Evolutionary conservation across 768 basidiomycete species (phyloP).

Genomic region (Tricholoma terreum): DNA sequence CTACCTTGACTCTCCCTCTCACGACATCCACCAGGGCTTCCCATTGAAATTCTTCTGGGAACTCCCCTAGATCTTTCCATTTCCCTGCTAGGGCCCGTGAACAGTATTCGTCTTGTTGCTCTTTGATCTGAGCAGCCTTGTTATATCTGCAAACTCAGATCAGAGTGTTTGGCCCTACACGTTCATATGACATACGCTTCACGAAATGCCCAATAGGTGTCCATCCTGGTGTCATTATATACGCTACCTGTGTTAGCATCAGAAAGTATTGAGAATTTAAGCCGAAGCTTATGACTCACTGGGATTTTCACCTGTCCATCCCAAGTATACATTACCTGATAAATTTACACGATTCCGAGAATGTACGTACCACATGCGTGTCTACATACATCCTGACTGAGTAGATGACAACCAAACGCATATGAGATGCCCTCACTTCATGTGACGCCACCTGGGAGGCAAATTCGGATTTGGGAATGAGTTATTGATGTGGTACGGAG

Average conservation of each 20-base stretch:
- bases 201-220: conserved; percentile 66
- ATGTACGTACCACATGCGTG: conserved; percentile 54
- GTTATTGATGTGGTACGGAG: conserved; percentile 59
- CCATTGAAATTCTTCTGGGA: conserved; percentile 74
- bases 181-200: conserved; percentile 42
- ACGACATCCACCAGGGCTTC: conserved; percentile 77
- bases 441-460: conserved; percentile 68
- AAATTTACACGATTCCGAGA: background rate
- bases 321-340: background rate
- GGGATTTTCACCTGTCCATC: conserved; percentile 49
- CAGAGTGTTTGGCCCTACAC: conserved; percentile 11
- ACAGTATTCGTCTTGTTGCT: conserved; percentile 69
- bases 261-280: conserved; percentile 5
- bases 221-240: conserved; percentile 60
- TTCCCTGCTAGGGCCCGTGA: conserved; percentile 41
- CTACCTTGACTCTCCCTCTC: conserved; percentile 72
- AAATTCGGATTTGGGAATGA: conserved; percentile 42
- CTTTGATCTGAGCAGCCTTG: conserved; percentile 62
- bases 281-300: conserved; percentile 28
- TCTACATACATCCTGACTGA: conserved; percentile 25
- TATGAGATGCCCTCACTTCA: conserved; percentile 50
- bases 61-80: conserved; percentile 51
- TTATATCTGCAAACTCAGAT: conserved; percentile 43
- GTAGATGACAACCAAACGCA: background rate
- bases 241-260: conserved; percentile 23